Evolutionary conservation across 2,329 filamentous ascomycete genomes (phyloP), one percentile per base, ranked within the genome.

Genomic region (Chaetomium sp.): DNA sequence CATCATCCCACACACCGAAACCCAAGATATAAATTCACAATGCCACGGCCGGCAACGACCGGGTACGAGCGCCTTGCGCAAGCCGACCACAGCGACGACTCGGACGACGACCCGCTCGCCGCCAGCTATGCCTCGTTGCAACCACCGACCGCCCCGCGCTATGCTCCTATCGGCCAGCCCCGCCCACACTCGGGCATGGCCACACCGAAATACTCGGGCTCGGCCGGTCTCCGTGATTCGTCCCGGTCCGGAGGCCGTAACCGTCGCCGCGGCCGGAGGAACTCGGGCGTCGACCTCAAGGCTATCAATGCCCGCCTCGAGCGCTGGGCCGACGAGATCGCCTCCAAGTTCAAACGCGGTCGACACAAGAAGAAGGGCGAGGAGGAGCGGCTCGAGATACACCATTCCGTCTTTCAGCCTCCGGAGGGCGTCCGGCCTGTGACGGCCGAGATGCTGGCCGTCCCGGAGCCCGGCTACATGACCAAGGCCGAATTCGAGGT

Each of bases 311-410:
- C 94, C 65, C 86, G 95, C 27, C 81, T 99, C 29, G 95, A 99
- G 79, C 85, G 91, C 75, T 99, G 95, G 95, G 95, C 95, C 19
- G 95, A 98, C 72, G 95, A 99, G 79, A 98, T 99, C 73, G 93
- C 95, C 33, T 91, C 92, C 71, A 95, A 96, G 72, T 98, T 99
- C 84, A 98, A 97, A 81, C 91, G 93, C 69, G 83, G 85, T 71
- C 89, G 88, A 72, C 87, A 90, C 61, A 92, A 88, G 75, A 90
- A 89, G 57, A 89, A 87, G 72, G 86, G 85, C 8, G 82, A 88
- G 53, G 91, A 96, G 70, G 92, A 96, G 76, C 89, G 89, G 62
- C 82, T 97, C 38, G 95, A 99, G 80, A 99, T 99, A 66, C 93
- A 98, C 72, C 92, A 98, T 78, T 96, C 93, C 0, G 95, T 99